These are phyloP conservation scores for Kwoniella dendrophila DNA, from an alignment of 768 basidiomycete genomes.

Conservation along the genomic window DNA sequence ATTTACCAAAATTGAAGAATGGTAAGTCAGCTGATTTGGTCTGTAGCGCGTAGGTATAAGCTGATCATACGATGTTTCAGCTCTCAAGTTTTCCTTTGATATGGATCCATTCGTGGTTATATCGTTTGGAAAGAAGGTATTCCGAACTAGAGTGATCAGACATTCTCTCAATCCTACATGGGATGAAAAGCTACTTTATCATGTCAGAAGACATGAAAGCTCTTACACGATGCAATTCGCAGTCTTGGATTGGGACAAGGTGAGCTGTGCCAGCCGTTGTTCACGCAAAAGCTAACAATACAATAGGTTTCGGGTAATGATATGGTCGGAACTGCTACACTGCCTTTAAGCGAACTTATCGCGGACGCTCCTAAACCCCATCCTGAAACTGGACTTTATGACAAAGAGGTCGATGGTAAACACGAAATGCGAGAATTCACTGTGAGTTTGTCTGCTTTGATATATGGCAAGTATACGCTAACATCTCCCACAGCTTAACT, in stretches of 20 bases:
- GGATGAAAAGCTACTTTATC: conserved; percentile 95
- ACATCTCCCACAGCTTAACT: conserved; percentile 58
- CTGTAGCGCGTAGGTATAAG: background rate
- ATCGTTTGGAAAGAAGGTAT: conserved; percentile 95
- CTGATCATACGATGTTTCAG: conserved; percentile 18
- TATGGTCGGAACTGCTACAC: conserved; percentile 74
- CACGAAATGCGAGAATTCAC: conserved; percentile 72
- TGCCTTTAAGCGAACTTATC: conserved; percentile 73
- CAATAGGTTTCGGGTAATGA: conserved; percentile 65
- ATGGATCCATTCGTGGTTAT: conserved; percentile 98
- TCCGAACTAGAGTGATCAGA: conserved; percentile 66
- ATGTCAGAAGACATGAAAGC: conserved; percentile 84
- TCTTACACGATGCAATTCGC: conserved; percentile 75
- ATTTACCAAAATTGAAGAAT: conserved; percentile 82
- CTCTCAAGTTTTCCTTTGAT: conserved; percentile 61
- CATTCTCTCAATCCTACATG: conserved; percentile 73
- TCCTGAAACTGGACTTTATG: conserved; percentile 62
- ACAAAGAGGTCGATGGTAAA: conserved; percentile 63
- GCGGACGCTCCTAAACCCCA: conserved; percentile 68
- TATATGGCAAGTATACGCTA: background rate
- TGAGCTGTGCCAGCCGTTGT: conserved; percentile 17
- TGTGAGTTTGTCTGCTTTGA: conserved; percentile 31
- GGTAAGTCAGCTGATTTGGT: conserved; percentile 62
- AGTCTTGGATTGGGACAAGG: conserved; percentile 96
- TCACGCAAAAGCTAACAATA: background rate